Base-by-base conservation (phyloP, 1,139 yeast species). In the Hansenula lynferdii region DNA sequence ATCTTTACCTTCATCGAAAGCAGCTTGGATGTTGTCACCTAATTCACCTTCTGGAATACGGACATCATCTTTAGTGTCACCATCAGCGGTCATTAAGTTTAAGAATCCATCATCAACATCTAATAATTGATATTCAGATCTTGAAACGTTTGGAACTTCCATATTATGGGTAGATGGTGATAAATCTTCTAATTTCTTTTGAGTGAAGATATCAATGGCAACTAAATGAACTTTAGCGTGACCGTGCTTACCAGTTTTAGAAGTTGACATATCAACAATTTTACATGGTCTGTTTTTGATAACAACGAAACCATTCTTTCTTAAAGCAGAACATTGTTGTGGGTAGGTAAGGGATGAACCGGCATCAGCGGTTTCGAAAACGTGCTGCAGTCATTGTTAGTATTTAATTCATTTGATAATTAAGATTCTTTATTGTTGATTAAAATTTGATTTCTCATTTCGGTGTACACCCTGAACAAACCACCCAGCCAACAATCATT, bases 191-290 rank as follows among this genome's bases (percentile, higher is more conserved):
- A 90, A 83, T 80, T 92, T 92, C 90, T 92, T 94, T 73, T 90
- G 89, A 64, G 98, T 92, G 90, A 92, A 92, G 70, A 92, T 90
- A 71, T 92, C 98, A 62, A 85, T 82, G 69, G 97, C 97, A 57
- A 92, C 97, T 77, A 92, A 82, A 76, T 92, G 97, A 72, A 92
- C 98, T 83, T 92, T 92, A 70, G 98, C 98, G 92, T 92, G 98
- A 76, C 98, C 98, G 85, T 92, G 98, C 97, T 92, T 92, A 77
- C 98, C 98, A 61, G 98, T 92, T 85, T 92, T 92, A 65, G 98
- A 92, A 66, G 98, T 92, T 53, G 98, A 92, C 98, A 92, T 92
- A 72, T 92, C 98, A 62, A 92, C 94, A 72, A 92, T 92, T 85
- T 92, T 92, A 82, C 98, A 92, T 70, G 98, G 98, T 82, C 98